Evolutionary conservation across 805 yeast genomes (phyloP), one percentile per base, ranked within the genome.

Genomic region (Starmerella khaoyaiensis): DNA sequence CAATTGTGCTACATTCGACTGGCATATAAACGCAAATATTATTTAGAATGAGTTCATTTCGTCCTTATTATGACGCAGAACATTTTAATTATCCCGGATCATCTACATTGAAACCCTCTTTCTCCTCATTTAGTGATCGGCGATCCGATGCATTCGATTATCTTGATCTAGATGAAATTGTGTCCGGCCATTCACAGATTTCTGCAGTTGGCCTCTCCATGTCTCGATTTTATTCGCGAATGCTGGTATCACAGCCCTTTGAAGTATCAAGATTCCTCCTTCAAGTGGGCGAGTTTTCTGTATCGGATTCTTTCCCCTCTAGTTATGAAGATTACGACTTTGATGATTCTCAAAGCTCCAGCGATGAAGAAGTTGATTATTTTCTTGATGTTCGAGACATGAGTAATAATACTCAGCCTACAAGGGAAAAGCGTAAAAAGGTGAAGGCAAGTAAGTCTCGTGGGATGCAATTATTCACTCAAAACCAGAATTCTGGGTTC

Each of bases 221-320:
- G 43, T 50, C 75, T 35, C 72, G 72, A 46, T 77, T 75, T 46
- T 87, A 90, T 60, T 57, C 73, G 37, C 74, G 74, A 42, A 72
- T 76, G 31, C 56, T 83, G 22, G 54, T 80, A 7, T 70, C 81
- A 15, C 96, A 90, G 58, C 97, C 98, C 2, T 76, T 86, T 57
- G 96, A 87, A 49, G 78, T 81, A 14, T 72, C 80, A 4, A 67
- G 87, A 38, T 65, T 82, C 46, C 63, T 86, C 20, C 59, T 84
- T 39, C 97, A 90, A 57, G 78, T 81, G 11, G 93, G 93, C 3
- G 71, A 42, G n/a, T 44, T 38, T 31, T 39, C 10, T 36, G 29
- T n/a, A 29, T 37, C 31, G 20, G 31, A 30, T 31, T 43, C 29
- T 18, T 7, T 4, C 16, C 22, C 25, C 3, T 3, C 23, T 18